Conservation (phyloP, 106 monocot genomes). For the Acorus calamus region DNA sequence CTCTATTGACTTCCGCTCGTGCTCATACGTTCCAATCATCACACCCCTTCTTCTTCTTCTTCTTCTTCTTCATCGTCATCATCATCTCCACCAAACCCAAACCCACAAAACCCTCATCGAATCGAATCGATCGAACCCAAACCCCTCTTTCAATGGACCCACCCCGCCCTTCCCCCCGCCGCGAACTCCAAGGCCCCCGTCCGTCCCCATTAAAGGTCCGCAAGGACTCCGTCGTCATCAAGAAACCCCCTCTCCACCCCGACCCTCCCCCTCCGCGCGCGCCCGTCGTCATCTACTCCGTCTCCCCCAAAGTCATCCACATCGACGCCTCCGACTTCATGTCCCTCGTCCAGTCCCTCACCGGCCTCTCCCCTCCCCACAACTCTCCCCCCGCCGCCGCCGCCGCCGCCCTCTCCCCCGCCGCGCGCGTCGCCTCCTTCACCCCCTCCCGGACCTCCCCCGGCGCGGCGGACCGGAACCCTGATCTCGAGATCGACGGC, state of each 20-base stretch:
- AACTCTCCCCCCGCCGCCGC: neutral
- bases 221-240: slow-evolving; percentile 1
- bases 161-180: neutral
- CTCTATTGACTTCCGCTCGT: too few relatives aligned
- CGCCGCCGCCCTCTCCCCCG: neutral
- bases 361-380: slow-evolving; percentile 28
- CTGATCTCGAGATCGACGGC: too few relatives aligned
- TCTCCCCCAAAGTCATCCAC: slow-evolving; percentile 60
- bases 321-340: slow-evolving; percentile 47
- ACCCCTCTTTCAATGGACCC: too few relatives aligned
- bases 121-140: too few relatives aligned
- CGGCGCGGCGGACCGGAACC: neutral
- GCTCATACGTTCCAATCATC: too few relatives aligned
- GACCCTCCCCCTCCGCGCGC: neutral
- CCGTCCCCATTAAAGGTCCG: slow-evolving; percentile 1
- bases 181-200: slow-evolving; percentile 8
- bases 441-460: neutral
- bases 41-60: too few relatives aligned
- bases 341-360: slow-evolving; percentile 57
- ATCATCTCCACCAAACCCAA: too few relatives aligned
- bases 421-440: neutral
- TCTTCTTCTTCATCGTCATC: too few relatives aligned
- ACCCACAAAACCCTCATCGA: too few relatives aligned
- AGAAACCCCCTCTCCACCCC: neutral
- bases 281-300: slow-evolving; percentile 57